These are phyloP conservation scores for Malassezia equina DNA, from an alignment of 1,284 basidiomycete species.

Conservation along the genomic window DNA sequence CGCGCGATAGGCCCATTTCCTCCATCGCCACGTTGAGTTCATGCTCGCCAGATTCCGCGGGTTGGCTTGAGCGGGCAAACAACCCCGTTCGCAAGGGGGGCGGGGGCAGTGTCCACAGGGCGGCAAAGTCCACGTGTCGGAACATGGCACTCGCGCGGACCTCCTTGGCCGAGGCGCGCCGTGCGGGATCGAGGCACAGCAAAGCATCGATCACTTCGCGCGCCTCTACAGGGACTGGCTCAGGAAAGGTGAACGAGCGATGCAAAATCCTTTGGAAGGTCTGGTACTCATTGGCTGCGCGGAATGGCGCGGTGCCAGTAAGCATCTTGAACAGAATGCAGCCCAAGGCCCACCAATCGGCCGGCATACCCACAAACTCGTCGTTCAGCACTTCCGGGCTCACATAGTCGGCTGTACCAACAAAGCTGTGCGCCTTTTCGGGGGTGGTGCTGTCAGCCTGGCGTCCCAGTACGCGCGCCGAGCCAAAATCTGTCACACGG, in stretches of 20 bases:
- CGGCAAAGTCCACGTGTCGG: conserved; percentile 20
- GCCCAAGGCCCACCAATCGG: conserved; percentile 56
- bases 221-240: conserved; percentile 51
- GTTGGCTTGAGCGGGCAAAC: conserved; percentile 2
- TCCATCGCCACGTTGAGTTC: background rate
- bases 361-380: conserved; percentile 53
- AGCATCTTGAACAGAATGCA: conserved; percentile 55
- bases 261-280: conserved; percentile 56
- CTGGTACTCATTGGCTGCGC: conserved; percentile 55
- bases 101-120: conserved; percentile 23
- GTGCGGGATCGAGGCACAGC: conserved; percentile 45
- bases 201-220: conserved; percentile 50
- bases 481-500: conserved; percentile 45
- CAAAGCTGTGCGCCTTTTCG: conserved; percentile 60
- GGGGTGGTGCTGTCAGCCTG: conserved; percentile 38
- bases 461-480: conserved; percentile 19
- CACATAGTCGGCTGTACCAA: conserved; percentile 92
- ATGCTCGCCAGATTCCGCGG: background rate
- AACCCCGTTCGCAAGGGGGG: conserved; percentile 8
- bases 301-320: conserved; percentile 54
- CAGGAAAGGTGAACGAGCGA: conserved; percentile 51
- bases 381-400: conserved; percentile 75
- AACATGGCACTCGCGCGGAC: conserved; percentile 35
- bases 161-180: conserved; percentile 18
- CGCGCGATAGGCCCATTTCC: background rate